Conservation (phyloP, 306 rosid genomes). For the Sesbania bispinosa region DNA sequence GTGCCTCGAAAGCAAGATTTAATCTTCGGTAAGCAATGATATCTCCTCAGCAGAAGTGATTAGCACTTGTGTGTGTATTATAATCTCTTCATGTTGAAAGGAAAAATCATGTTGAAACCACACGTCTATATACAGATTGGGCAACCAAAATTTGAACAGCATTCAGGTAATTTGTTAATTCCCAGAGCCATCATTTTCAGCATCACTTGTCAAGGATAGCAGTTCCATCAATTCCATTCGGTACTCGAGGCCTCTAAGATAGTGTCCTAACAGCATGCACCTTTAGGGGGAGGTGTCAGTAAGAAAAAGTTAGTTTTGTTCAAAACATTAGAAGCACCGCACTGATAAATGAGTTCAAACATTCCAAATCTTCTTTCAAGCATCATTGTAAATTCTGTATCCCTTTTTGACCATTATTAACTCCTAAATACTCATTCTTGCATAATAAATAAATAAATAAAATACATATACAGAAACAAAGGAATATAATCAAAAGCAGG, state of each 20-base stretch:
- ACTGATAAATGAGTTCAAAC: neutral
- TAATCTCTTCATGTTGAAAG: constrained; percentile 25
- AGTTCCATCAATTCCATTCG: constrained; percentile 76
- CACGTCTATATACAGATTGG: constrained; percentile 34
- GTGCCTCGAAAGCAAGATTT: neutral
- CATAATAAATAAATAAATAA: constrained; percentile 1
- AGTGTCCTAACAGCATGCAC: constrained; percentile 95
- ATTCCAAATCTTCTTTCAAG: constrained; percentile 6
- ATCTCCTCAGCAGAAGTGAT: constrained; percentile 18
- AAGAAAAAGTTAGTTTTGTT: constrained; percentile 18
- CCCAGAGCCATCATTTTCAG: constrained; percentile 46
- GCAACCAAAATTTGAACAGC: constrained; percentile 28
- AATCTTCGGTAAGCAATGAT: neutral
- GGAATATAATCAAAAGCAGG: constrained; percentile 1
- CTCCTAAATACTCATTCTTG: neutral
- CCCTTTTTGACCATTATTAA: neutral
- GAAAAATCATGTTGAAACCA: neutral
- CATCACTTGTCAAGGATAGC: constrained; percentile 48
- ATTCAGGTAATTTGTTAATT: constrained; percentile 40
- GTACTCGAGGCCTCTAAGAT: constrained; percentile 86
- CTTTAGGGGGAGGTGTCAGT: constrained; percentile 26
- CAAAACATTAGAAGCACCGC: constrained; percentile 14
- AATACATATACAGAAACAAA: constrained; percentile 5
- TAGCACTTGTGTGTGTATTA: neutral
- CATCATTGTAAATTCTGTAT: neutral